A percentile compares a stretch with the other conserved stretches of the same genome.
These are phyloP conservation scores for Vicia faba DNA, from an alignment of 306 rosid genomes.

Conservation along the genomic window DNA sequence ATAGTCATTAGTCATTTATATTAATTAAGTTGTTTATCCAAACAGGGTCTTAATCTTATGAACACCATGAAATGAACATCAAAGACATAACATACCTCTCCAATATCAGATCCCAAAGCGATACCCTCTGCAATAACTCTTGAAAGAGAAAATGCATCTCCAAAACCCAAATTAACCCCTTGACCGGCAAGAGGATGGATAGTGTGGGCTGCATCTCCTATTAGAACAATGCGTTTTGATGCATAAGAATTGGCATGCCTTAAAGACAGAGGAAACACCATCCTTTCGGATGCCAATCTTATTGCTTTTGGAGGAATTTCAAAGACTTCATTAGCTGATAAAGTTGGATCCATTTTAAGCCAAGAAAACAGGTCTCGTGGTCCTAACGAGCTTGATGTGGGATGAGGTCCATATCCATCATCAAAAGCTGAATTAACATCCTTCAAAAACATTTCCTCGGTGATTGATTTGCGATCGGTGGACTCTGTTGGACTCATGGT, in stretches of 20 bases:
- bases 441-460: constrained; percentile 62
- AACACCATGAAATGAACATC: not conserved
- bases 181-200: constrained; percentile 98
- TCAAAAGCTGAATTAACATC: constrained; percentile 72
- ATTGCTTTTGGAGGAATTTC: constrained; percentile 77
- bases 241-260: constrained; percentile 77
- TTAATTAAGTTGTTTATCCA: not conserved
- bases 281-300: constrained; percentile 73
- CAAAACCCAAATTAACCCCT: constrained; percentile 95
- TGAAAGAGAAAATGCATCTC: constrained; percentile 79
- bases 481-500: constrained; percentile 89
- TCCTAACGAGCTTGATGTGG: constrained; percentile 53
- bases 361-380: constrained; percentile 64
- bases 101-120: constrained; percentile 75
- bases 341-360: constrained; percentile 53
- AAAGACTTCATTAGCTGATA: constrained; percentile 61
- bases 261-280: constrained; percentile 82
- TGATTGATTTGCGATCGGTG: constrained; percentile 51
- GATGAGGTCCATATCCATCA: constrained; percentile 77
- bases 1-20: not conserved
- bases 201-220: constrained; percentile 96
- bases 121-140: constrained; percentile 76
- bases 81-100: constrained; percentile 62
- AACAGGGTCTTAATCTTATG: not conserved
- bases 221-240: constrained; percentile 65